phyloP scores from a whole-genome alignment of 73 alveolate species.

The Blepharisma japonicum region DNA sequence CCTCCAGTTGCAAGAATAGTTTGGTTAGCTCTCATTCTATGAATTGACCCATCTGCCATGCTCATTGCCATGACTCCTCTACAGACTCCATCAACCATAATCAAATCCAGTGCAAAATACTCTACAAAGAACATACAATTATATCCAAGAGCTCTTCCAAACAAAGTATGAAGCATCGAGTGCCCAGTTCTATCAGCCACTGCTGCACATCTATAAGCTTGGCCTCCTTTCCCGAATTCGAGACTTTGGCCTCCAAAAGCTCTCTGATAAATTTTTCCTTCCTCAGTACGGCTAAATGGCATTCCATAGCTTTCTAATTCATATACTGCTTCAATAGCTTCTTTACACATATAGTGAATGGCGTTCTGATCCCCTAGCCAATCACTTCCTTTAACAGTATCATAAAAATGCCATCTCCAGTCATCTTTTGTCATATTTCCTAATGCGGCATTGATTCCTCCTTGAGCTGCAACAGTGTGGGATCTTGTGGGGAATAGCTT shows the following conservation, averaged over 20 bases:
- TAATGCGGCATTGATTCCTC: slow-evolving; percentile 91
- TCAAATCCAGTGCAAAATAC: slow-evolving; percentile 88
- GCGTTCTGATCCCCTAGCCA: slow-evolving; percentile 94
- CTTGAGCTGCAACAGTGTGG: slow-evolving; percentile 94
- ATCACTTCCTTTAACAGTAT: slow-evolving; percentile 74
- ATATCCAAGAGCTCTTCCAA: slow-evolving; percentile 85
- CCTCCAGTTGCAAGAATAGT: slow-evolving; percentile 92
- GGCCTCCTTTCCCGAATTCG: slow-evolving; percentile 80
- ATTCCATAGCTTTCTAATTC: slow-evolving; percentile 90
- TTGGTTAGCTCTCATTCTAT: slow-evolving; percentile 72
- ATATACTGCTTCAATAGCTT: slow-evolving; percentile 85
- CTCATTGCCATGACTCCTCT: slow-evolving; percentile 66
- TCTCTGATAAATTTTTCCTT: slow-evolving; percentile 89
- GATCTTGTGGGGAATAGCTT: slow-evolving; percentile 94
- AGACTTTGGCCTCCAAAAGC: slow-evolving; percentile 92
- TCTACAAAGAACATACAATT: slow-evolving; percentile 92
- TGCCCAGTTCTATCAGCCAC: slow-evolving; percentile 97
- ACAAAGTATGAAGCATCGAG: slow-evolving; percentile 89
- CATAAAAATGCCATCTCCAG: slow-evolving; percentile 97
- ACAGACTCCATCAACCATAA: slow-evolving; percentile 80
- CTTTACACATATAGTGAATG: slow-evolving; percentile 87
- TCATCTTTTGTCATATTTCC: slow-evolving; percentile 96
- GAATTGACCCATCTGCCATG: slow-evolving; percentile 87
- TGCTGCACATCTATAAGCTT: slow-evolving; percentile 87
- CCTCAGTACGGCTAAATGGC: slow-evolving; percentile 93